Conservation (phyloP, 257 asterid species). For the Knoxia roxburghii region DNA sequence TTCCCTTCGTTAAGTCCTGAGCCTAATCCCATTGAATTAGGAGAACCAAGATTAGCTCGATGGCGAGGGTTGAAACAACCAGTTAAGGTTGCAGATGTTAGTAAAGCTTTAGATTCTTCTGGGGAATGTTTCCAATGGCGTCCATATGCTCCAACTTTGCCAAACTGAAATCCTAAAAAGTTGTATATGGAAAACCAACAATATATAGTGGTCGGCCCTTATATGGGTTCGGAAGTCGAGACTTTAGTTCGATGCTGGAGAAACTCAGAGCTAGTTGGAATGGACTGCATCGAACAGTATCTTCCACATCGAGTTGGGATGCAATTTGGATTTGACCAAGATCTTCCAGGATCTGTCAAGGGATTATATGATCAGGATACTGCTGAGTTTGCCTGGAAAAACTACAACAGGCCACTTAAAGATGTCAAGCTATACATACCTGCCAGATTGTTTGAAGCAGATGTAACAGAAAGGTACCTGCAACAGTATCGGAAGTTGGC, state of each 20-base stretch:
- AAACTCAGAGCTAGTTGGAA: constrained; percentile 26
- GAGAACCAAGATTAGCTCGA: constrained; percentile 29
- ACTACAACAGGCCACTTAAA: constrained; percentile 17
- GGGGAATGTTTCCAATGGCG: constrained; percentile 23
- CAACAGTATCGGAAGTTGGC: neutral
- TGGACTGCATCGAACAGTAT: constrained; percentile 28
- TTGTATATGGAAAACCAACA: constrained; percentile 14
- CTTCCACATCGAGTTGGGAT: constrained; percentile 33
- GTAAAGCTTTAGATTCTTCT: constrained; percentile 6
- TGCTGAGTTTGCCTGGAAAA: constrained; percentile 16
- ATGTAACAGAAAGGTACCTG: constrained; percentile 3
- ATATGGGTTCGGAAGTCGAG: constrained; percentile 8
- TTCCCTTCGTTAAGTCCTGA: constrained; percentile 17
- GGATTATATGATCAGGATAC: neutral
- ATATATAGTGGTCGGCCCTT: neutral
- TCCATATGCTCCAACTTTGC: constrained; percentile 17
- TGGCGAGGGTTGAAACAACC: constrained; percentile 26
- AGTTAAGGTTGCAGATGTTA: neutral
- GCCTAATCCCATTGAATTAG: neutral
- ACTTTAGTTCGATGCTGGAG: constrained; percentile 23
- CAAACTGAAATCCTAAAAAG: constrained; percentile 5
- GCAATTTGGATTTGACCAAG: constrained; percentile 43
- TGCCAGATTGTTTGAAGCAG: constrained; percentile 10
- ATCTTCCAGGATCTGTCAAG: constrained; percentile 21
- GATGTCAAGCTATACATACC: constrained; percentile 9